Evolutionary conservation across 176 grass and related monocot species (phyloP), one percentile per base, ranked within the genome.

Genomic region (Dactylis glomerata): DNA sequence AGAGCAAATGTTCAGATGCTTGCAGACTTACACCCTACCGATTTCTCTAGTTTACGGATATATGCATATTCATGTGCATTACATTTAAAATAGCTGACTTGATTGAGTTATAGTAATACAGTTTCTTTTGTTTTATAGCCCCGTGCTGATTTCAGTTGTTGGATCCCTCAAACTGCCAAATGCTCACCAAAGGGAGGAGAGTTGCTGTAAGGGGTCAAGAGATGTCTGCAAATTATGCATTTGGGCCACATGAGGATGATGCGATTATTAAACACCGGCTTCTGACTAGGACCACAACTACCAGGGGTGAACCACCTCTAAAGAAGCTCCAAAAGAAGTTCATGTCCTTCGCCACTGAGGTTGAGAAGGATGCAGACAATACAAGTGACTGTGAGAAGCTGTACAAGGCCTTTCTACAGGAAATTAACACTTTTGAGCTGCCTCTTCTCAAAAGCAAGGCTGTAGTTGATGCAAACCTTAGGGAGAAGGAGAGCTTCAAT

Each of bases 281-380:
- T 86, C 83, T 95, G n/a, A 95, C 89, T 37, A 87, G 95, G 79
- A 98, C 82, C 5, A 98, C 95, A 47, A 95, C 96, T 23, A 98
- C 93, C 12, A 83, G 96, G 36, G 96, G 93, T 67, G 96, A 98
- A 82, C 91, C 96, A 22, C 96, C 96, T 19, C 59, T 98, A 27
- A 98, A 95, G 89, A 98, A 95, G 80, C 93, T 98, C 74, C 92
- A 93, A 83, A 98, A 95, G 77, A 98, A 91, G 79, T 98, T 98
- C 77, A 90, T 86, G 65, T 81, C 89, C 36, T 93, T 98, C 71
- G 89, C 93, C 4, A 88, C 76, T n/a, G 93, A 98, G 81, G 41
- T 98, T 2, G 91, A 95, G 47, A 98, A 90, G 80, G 93, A 93
- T 15, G 37, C 54, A 77, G 91, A 90, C 64, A 90, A 86, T 57